Percentiles rank a stretch among this genome's conserved stretches.
phyloP scores from a whole-genome alignment of 495 filamentous ascomycete species.

The Talaromyces wortmannii region DNA sequence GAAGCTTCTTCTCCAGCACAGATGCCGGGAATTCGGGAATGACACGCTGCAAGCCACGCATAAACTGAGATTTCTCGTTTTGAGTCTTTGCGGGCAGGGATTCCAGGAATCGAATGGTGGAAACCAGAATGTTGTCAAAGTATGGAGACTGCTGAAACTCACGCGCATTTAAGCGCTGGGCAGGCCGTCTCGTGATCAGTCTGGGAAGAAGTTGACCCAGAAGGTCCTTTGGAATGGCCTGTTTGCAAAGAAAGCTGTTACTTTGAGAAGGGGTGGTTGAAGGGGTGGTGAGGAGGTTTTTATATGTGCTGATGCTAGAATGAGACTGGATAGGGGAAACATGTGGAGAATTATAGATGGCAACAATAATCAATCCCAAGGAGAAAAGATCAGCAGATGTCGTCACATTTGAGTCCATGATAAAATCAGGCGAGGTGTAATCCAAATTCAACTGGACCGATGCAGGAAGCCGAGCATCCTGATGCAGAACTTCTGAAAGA shows the following conservation, averaged over 20 bases:
- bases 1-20: constrained; percentile 88
- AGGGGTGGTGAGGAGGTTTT: constrained; percentile 67
- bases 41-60: constrained; percentile 80
- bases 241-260: constrained; percentile 79
- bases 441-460: constrained; percentile 87
- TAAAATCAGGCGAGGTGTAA: constrained; percentile 90
- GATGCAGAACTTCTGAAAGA: constrained; percentile 74
- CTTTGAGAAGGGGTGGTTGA: constrained; percentile 65
- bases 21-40: constrained; percentile 84
- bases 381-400: constrained; percentile 85
- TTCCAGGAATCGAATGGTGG: constrained; percentile 91
- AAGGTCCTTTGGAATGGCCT: constrained; percentile 73
- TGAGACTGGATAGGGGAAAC: constrained; percentile 75
- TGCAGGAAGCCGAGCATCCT: constrained; percentile 75
- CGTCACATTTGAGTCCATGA: constrained; percentile 78
- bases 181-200: constrained; percentile 78
- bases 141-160: constrained; percentile 93
- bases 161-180: constrained; percentile 76
- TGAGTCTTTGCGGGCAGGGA: constrained; percentile 83
- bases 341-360: constrained; percentile 91
- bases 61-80: constrained; percentile 84
- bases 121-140: constrained; percentile 94
- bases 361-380: constrained; percentile 77
- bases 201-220: constrained; percentile 65
- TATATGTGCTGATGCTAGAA: constrained; percentile 71